These are phyloP conservation scores for Moniliophthora roreri DNA, from an alignment of 1,284 basidiomycete genomes.

Conservation along the genomic window DNA sequence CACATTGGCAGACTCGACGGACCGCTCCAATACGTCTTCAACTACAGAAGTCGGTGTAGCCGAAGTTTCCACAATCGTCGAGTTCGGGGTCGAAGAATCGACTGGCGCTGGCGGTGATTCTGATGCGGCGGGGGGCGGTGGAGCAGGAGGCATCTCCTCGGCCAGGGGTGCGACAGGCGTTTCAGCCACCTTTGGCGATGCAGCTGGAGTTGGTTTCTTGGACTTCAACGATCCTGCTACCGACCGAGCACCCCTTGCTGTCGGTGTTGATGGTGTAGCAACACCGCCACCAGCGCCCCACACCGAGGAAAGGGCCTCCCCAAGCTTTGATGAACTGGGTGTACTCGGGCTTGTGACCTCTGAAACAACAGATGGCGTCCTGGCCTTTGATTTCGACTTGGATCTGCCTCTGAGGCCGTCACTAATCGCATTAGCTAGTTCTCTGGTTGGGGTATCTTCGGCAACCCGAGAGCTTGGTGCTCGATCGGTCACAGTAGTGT, in stretches of 20 bases:
- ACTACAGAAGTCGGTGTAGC: neutral
- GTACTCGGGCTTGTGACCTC: constrained; percentile 10
- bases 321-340: constrained; percentile 17
- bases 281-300: constrained; percentile 12
- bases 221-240: neutral
- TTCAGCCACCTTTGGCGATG: neutral
- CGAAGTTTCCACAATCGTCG: neutral
- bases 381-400: constrained; percentile 17
- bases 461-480: neutral
- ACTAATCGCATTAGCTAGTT: constrained; percentile 10
- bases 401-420: constrained; percentile 11
- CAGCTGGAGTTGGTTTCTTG: neutral
- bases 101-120: neutral
- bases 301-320: constrained; percentile 18
- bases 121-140: neutral
- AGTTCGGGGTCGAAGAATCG: too few relatives aligned
- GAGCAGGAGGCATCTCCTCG: neutral
- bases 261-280: neutral
- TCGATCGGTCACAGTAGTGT: neutral
- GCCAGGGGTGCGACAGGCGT: constrained; percentile 9
- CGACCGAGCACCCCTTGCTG: constrained; percentile 7
- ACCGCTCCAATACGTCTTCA: neutral
- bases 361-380: constrained; percentile 9
- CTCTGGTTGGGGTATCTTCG: constrained; percentile 1
- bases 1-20: too few relatives aligned